A percentile compares a stretch with the other conserved stretches of the same genome.
phyloP scores from a whole-genome alignment of 1,284 basidiomycete genomes.

The Fomitopsis betulina region DNA sequence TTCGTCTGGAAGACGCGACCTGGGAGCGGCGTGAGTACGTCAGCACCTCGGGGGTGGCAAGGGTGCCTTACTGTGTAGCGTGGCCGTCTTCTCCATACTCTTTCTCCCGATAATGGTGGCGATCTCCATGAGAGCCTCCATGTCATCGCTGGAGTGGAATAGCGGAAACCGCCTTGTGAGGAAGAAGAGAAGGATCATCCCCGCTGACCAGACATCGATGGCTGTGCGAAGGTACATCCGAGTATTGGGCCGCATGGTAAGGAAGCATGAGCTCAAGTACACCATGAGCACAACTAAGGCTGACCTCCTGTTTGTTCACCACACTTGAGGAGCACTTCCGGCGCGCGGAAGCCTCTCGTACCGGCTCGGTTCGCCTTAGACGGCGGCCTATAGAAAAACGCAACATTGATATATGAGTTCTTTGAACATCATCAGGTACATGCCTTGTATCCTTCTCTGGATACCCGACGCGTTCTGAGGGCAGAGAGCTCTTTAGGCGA shows the following conservation, averaged over 20 bases:
- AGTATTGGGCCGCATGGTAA: conserved; percentile 7
- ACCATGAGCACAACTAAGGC: conserved; percentile 20
- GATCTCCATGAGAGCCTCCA: conserved; percentile 95
- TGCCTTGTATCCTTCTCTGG: conserved; percentile 52
- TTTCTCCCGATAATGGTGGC: conserved; percentile 82
- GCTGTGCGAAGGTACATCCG: conserved; percentile 42
- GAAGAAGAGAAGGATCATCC: conserved; percentile 91
- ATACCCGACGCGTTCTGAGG: conserved; percentile 71
- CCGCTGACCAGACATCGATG: conserved; percentile 95
- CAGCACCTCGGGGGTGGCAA: background rate
- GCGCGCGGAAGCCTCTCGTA: conserved; percentile 94
- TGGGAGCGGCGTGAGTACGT: conserved; percentile 27
- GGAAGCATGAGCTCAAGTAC: conserved; percentile 1
- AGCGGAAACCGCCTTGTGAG: conserved; percentile 91
- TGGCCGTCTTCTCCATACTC: conserved; percentile 83
- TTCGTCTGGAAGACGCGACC: conserved; percentile 87
- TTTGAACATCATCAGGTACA: background rate
- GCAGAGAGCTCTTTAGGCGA: conserved; percentile 45
- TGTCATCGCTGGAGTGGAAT: conserved; percentile 93
- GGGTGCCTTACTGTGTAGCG: conserved; percentile 76
- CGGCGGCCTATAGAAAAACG: conserved; percentile 47
- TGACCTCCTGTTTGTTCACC: conserved; percentile 88
- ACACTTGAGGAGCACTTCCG: conserved; percentile 96
- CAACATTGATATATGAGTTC: too few species aligned
- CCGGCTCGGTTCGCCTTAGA: conserved; percentile 97